Conservation (phyloP, 352 stramenopile genomes). For the Phytopythium mirpurense region DNA sequence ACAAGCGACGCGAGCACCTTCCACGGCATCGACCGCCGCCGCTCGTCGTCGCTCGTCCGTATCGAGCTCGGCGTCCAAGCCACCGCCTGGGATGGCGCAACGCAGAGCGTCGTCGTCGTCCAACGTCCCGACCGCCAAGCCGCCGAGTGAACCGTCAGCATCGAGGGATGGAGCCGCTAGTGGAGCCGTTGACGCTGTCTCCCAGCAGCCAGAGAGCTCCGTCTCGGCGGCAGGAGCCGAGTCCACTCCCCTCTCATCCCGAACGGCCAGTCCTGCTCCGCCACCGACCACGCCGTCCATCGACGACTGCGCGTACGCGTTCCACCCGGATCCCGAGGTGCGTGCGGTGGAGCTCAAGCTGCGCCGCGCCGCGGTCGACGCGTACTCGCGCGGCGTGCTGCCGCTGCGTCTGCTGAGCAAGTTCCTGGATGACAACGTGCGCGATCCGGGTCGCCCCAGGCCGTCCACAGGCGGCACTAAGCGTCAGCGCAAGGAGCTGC, state of each 20-base stretch:
- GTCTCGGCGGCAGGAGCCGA: not conserved
- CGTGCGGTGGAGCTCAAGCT: slow-evolving; percentile 85
- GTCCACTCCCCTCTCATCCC: not conserved
- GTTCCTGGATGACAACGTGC: slow-evolving; percentile 50
- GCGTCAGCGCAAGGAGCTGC: slow-evolving; percentile 35
- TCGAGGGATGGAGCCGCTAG: not conserved
- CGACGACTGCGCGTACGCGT: slow-evolving; percentile 76
- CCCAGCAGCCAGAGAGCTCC: not conserved
- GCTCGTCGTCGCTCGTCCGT: not conserved
- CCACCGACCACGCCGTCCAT: no score
- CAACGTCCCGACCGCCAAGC: not conserved
- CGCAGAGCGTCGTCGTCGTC: not conserved
- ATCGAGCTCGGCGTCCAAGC: not conserved
- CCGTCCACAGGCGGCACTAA: not conserved
- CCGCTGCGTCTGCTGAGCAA: slow-evolving; percentile 66
- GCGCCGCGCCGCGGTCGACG: slow-evolving; percentile 55
- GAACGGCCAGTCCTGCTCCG: no score
- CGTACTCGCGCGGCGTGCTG: slow-evolving; percentile 63
- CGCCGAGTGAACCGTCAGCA: not conserved
- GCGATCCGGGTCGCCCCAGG: slow-evolving; percentile 9
- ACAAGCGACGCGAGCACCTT: not conserved
- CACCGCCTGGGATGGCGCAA: not conserved
- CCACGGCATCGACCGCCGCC: not conserved
- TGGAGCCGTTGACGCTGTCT: not conserved
- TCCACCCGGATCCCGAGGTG: slow-evolving; percentile 72